Conservation (phyloP, 1,284 basidiomycete species). For the Ganoderma lingzhi region DNA sequence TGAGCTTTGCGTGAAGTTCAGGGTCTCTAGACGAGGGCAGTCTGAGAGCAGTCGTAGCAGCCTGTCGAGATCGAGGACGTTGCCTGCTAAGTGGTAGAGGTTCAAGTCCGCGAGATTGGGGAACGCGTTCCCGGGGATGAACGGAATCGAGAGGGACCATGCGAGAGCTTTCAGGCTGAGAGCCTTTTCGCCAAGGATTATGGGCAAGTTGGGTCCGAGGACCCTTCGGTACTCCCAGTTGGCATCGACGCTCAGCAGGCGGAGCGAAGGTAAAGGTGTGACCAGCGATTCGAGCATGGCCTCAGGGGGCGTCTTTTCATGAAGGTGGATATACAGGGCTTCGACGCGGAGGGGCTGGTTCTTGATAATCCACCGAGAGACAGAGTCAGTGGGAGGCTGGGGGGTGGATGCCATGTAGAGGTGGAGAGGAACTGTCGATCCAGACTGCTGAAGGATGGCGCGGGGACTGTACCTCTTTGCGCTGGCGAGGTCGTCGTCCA, state of each 20-base stretch:
- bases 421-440: neutral
- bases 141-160: neutral
- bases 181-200: neutral
- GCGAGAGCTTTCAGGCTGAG: neutral
- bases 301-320: neutral
- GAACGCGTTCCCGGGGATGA: constrained; percentile 5
- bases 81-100: neutral
- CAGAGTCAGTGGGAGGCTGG: neutral
- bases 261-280: neutral
- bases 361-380: neutral
- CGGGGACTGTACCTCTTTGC: neutral
- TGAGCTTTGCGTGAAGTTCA: neutral
- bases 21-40: neutral
- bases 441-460: neutral
- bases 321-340: neutral
- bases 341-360: neutral
- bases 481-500: neutral
- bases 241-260: neutral
- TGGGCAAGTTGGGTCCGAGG: neutral
- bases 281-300: neutral
- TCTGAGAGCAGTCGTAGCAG: constrained; percentile 1
- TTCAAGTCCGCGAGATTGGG: constrained; percentile 2
- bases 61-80: neutral
- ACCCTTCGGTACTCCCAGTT: too few species aligned
- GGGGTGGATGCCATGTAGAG: neutral